Evolutionary conservation across 352 stramenopile species (phyloP), one percentile per base, ranked within the genome.

Genomic region (Phytophthora foliorum): DNA sequence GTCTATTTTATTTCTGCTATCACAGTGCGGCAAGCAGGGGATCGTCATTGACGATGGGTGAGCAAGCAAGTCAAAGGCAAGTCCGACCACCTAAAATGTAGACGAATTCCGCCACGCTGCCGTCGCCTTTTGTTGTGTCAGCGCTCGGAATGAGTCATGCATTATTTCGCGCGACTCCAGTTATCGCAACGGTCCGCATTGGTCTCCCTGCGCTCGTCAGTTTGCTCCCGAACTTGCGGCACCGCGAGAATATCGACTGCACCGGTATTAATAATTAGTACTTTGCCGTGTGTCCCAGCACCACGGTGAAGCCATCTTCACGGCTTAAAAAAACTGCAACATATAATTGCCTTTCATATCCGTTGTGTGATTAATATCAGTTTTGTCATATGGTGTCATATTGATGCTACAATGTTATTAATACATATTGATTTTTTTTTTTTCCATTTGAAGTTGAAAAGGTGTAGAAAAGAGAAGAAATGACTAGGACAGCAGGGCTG

Each of bases 71-170:
- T 8, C n/a, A n/a, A 29, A 50, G 19, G 57, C 50, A 63, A 64
- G 34, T 60, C 54, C 59, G 66, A 74, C 59, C 60, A 73, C 58
- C 45, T 19, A 51, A 57, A 46, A 44, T 61, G 66, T 69, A 74
- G 66, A 73, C 65, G 52, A 73, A 73, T 67, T 48, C 48, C 32
- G 63, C 27, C 46, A 57, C 34, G 42, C 42, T 50, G 25, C 22
- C 14, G 63, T 67, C 63, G n/a, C 49, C 50, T 60, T 67, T 63
- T 69, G 60, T 74, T 69, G 45, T 65, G 59, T 74, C 66, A 65
- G 59, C 42, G 27, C 39, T 49, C 9, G 36, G 27, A 63, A 59
- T 48, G 25, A 66, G 58, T 45, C 38, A 44, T 2, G 31, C 16
- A 53, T 74, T 74, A 74, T 74, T 74, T 74, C 52, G 66, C 59